phyloP scores from a whole-genome alignment of 2,329 filamentous ascomycete genomes.

The Phialophora macrospora region DNA sequence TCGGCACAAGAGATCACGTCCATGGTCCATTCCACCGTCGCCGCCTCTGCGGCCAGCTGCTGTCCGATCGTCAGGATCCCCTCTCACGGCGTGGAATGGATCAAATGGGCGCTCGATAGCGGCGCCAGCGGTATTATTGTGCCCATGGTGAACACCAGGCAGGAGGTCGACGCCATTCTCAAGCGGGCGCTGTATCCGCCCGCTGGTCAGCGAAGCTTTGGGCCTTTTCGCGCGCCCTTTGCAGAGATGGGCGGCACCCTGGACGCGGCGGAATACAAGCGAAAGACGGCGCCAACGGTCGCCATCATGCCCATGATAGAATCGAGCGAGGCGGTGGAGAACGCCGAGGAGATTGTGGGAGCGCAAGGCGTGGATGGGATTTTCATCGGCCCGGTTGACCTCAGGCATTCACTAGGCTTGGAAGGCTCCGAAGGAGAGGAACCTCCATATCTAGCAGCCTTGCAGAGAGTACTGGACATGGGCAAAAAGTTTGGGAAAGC shows the following conservation, averaged over 20 bases:
- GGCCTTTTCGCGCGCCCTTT: slow-evolving; percentile 38
- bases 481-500: slow-evolving; percentile 12
- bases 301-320: slow-evolving; percentile 26
- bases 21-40: slow-evolving; percentile 49
- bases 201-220: slow-evolving; percentile 58
- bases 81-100: slow-evolving; percentile 64
- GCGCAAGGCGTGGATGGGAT: slow-evolving; percentile 17
- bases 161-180: slow-evolving; percentile 58
- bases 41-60: slow-evolving; percentile 47
- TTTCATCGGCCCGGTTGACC: slow-evolving; percentile 25
- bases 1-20: slow-evolving; percentile 46
- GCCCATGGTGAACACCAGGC: slow-evolving; percentile 57
- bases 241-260: neutral
- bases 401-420: slow-evolving; percentile 24
- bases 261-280: slow-evolving; percentile 19
- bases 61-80: slow-evolving; percentile 53
- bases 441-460: slow-evolving; percentile 10
- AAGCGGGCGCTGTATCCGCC: slow-evolving; percentile 61
- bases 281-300: slow-evolving; percentile 5
- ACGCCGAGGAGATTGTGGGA: slow-evolving; percentile 21
- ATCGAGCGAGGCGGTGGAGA: slow-evolving; percentile 19
- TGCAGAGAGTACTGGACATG: slow-evolving; percentile 13
- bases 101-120: slow-evolving; percentile 64
- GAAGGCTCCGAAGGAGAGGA: slow-evolving; percentile 12
- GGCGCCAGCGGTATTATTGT: slow-evolving; percentile 64